These are phyloP conservation scores for Karstenula rhodostoma DNA, from an alignment of 2,329 filamentous ascomycete genomes.

Conservation along the genomic window DNA sequence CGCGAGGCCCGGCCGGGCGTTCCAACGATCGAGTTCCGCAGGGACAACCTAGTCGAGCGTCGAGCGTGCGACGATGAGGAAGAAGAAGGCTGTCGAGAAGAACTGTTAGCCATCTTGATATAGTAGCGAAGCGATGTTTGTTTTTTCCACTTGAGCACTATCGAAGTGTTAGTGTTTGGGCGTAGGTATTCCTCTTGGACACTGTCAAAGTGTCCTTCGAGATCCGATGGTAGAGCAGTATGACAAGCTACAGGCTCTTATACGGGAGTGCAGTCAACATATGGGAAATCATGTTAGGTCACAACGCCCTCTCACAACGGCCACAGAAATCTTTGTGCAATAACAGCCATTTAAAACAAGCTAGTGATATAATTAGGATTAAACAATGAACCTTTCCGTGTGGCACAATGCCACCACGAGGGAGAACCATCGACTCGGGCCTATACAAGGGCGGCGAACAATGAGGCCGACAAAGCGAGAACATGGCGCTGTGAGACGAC, in stretches of 20 bases:
- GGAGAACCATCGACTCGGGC: neutral
- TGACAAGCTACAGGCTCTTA: neutral
- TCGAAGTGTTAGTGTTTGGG: neutral
- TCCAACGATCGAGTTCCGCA: neutral
- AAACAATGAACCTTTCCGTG: slow-evolving; percentile 20
- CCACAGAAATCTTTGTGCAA: slow-evolving; percentile 21
- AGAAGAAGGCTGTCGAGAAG: slow-evolving; percentile 14
- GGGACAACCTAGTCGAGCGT: slow-evolving; percentile 17
- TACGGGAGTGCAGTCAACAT: neutral
- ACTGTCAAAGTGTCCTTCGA: neutral
- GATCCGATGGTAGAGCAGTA: neutral
- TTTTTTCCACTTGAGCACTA: neutral
- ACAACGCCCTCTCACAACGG: slow-evolving; percentile 16
- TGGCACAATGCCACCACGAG: slow-evolving; percentile 11
- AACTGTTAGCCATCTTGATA: slow-evolving; percentile 14
- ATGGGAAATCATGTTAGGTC: slow-evolving; percentile 17
- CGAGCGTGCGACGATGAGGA: slow-evolving; percentile 21
- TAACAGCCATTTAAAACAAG: slow-evolving; percentile 16
- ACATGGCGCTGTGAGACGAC: neutral
- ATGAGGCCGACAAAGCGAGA: slow-evolving; percentile 5
- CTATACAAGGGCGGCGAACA: slow-evolving; percentile 9
- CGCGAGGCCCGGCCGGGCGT: neutral
- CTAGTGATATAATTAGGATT: slow-evolving; percentile 21
- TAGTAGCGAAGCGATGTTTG: neutral
- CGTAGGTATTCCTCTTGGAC: neutral